Conservation (phyloP, 2,329 filamentous ascomycete genomes). For the Fusarium sp. region DNA sequence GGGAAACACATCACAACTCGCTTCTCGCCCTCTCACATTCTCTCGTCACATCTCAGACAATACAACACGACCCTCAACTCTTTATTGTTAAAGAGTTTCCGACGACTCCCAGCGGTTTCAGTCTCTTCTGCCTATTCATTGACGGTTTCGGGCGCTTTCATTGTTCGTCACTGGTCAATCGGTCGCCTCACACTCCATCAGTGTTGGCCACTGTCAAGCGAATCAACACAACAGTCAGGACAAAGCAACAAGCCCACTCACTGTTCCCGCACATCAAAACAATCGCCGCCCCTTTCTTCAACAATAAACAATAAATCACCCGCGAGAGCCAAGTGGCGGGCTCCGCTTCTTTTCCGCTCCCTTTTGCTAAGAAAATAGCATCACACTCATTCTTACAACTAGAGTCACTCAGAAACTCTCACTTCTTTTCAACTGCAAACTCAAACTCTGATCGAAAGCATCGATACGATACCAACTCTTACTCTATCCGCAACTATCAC, state of each 20-base stretch:
- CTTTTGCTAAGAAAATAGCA: slow-evolving; percentile 31
- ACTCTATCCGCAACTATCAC: slow-evolving; percentile 4
- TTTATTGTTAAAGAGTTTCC: slow-evolving; percentile 11
- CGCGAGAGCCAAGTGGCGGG: slow-evolving; percentile 29
- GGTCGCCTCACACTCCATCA: slow-evolving; percentile 25
- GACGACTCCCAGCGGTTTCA: neutral
- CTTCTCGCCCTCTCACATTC: slow-evolving; percentile 17
- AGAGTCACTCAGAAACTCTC: slow-evolving; percentile 22
- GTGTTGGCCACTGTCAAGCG: slow-evolving; percentile 43
- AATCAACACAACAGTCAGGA: slow-evolving; percentile 13
- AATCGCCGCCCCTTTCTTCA: slow-evolving; percentile 22
- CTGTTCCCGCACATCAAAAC: slow-evolving; percentile 35
- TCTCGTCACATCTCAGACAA: slow-evolving; percentile 15
- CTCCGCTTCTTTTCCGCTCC: slow-evolving; percentile 35
- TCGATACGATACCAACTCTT: slow-evolving; percentile 11
- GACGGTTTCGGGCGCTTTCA: slow-evolving; percentile 2
- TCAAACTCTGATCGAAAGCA: slow-evolving; percentile 27
- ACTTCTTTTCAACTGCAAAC: slow-evolving; percentile 31
- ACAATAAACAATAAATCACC: slow-evolving; percentile 35
- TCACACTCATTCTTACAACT: slow-evolving; percentile 35
- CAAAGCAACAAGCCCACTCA: slow-evolving; percentile 7
- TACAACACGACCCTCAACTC: slow-evolving; percentile 1
- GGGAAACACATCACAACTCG: slow-evolving; percentile 27
- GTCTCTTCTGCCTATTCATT: neutral
- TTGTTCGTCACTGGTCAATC: slow-evolving; percentile 32